A percentile compares a stretch with the other conserved stretches of the same genome.
These are phyloP conservation scores for Phyllosticta citrichinensis DNA, from an alignment of 2,329 filamentous ascomycete genomes.

Conservation along the genomic window DNA sequence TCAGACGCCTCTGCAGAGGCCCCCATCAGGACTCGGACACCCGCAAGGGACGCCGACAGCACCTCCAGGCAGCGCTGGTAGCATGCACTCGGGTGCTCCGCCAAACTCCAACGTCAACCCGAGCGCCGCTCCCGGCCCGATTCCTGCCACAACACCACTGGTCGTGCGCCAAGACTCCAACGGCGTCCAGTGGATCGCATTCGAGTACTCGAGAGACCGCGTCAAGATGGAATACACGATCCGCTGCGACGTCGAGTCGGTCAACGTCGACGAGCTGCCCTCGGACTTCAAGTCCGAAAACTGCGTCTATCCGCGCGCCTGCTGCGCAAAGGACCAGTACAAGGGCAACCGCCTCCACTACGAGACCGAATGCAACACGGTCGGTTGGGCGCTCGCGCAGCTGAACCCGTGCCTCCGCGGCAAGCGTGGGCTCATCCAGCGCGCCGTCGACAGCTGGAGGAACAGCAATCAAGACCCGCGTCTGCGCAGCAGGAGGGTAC, in stretches of 20 bases:
- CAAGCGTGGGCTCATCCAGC: constrained; percentile 90
- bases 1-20: constrained; percentile 46
- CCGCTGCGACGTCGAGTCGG: constrained; percentile 92
- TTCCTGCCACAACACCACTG: constrained; percentile 88
- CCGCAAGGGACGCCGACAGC: constrained; percentile 31
- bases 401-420: constrained; percentile 83
- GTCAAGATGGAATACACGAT: constrained; percentile 99
- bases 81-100: constrained; percentile 30
- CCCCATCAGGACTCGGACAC: constrained; percentile 37
- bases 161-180: constrained; percentile 93
- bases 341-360: constrained; percentile 91
- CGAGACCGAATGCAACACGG: constrained; percentile 96
- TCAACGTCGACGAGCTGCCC: constrained; percentile 76
- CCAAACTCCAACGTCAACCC: constrained; percentile 56
- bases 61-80: constrained; percentile 30
- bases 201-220: constrained; percentile 91
- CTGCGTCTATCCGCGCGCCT: constrained; percentile 93
- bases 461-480: constrained; percentile 97
- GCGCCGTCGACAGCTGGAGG: constrained; percentile 95
- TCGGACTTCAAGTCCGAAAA: constrained; percentile 96
- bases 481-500: constrained; percentile 79
- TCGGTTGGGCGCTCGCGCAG: constrained; percentile 97
- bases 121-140: constrained; percentile 88
- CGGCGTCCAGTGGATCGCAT: constrained; percentile 97
- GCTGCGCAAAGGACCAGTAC: constrained; percentile 92